A percentile compares a stretch with the other conserved stretches of the same genome.
These are phyloP conservation scores for Exophiala mesophila DNA, from an alignment of 2,329 filamentous ascomycete species.

Conservation along the genomic window DNA sequence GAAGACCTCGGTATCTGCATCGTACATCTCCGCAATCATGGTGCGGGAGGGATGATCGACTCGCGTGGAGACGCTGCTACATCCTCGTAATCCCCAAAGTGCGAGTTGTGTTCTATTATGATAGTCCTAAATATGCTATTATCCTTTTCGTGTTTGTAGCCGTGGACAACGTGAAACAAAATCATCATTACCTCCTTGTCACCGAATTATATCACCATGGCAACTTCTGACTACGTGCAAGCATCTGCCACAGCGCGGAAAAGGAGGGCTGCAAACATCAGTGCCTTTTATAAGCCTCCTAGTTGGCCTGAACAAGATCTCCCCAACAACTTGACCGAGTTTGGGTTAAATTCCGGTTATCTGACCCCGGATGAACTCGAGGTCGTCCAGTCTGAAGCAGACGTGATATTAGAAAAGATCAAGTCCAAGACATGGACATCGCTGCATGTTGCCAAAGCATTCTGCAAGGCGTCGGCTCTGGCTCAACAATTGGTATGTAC, in stretches of 20 bases:
- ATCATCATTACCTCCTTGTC: too few relatives aligned
- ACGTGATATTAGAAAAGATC: conserved; percentile 33
- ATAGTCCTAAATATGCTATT: too few relatives aligned
- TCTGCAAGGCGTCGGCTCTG: conserved; percentile 44
- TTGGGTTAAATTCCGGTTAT: conserved; percentile 49
- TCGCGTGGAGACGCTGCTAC: too few relatives aligned
- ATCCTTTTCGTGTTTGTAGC: neutral
- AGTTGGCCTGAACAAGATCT: conserved; percentile 21
- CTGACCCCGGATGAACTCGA: conserved; percentile 51
- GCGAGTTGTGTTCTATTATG: too few relatives aligned
- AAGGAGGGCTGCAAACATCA: conserved; percentile 24
- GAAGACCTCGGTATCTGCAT: too few relatives aligned
- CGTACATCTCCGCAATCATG: neutral
- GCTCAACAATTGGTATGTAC: conserved; percentile 41
- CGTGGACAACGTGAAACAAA: too few relatives aligned
- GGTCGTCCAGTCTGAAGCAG: conserved; percentile 41
- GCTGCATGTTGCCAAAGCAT: conserved; percentile 51
- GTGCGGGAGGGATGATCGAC: neutral
- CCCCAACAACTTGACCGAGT: conserved; percentile 25
- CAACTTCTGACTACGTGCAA: conserved; percentile 31
- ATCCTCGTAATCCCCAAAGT: too few relatives aligned
- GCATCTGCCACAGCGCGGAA: conserved; percentile 35
- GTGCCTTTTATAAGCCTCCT: conserved; percentile 24
- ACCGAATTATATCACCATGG: too few relatives aligned
- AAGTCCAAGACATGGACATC: conserved; percentile 43